Percentiles rank a stretch among this genome's conserved stretches.
These are phyloP conservation scores for Sorghum bicolor DNA, from an alignment of 176 grass and related monocot genomes.

Conservation along the genomic window Sorghum_bicolor_NCBIv3 NC_012874.2:748001-748500, in stretches of 20 bases:
- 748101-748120: too few species aligned
- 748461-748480: too few species aligned
- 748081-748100: neutral
- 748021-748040: constrained; percentile 43
- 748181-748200: constrained; percentile 17
- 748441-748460: neutral
- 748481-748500: too few species aligned
- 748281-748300: neutral
- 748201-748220: neutral
- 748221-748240: neutral
- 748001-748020: constrained; percentile 60
- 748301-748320: neutral
- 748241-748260: neutral
- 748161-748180: constrained; percentile 54
- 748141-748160: constrained; percentile 53
- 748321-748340: neutral
- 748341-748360: neutral
- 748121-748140: constrained; percentile 47
- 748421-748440: neutral
- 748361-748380: neutral
- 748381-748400: neutral
- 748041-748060: constrained; percentile 41
- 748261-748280: neutral
- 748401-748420: neutral
- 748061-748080: constrained; percentile 36